Conservation (phyloP, 1,139 yeast genomes). For the Meyerozyma guilliermondii region DNA sequence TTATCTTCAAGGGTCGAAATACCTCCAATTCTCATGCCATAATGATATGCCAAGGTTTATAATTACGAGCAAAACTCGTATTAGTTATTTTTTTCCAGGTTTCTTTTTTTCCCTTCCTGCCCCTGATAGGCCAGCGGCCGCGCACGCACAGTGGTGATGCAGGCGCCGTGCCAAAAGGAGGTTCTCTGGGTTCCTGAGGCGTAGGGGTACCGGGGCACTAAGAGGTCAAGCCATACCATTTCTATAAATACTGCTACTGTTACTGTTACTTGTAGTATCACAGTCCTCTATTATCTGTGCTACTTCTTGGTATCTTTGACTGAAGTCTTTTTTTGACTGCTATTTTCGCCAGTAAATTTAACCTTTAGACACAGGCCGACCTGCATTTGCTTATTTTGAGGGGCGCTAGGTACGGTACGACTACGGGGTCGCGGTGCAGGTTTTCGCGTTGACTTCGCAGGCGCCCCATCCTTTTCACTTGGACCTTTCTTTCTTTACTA, state of each 20-base stretch:
- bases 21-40: too few relatives aligned
- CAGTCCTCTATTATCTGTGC: too few relatives aligned
- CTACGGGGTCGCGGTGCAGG: constrained; percentile 1
- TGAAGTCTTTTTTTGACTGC: too few relatives aligned
- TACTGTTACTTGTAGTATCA: too few relatives aligned
- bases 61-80: background rate
- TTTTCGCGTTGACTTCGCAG: background rate
- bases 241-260: too few relatives aligned
- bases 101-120: background rate
- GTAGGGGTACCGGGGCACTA: background rate
- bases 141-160: background rate
- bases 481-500: background rate
- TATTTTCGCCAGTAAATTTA: background rate
- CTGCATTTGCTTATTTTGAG: constrained; percentile 1
- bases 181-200: background rate
- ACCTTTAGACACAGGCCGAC: background rate
- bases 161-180: background rate
- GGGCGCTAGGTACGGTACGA: constrained; percentile 1
- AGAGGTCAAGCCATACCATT: too few relatives aligned
- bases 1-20: too few relatives aligned
- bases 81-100: background rate
- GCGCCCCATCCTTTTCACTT: background rate
- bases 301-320: too few relatives aligned
- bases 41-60: background rate
- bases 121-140: background rate